A percentile compares a stretch with the other conserved stretches of the same genome.
Conservation (phyloP, 208 protist genomes). For the Crithidia mellificae region DNA sequence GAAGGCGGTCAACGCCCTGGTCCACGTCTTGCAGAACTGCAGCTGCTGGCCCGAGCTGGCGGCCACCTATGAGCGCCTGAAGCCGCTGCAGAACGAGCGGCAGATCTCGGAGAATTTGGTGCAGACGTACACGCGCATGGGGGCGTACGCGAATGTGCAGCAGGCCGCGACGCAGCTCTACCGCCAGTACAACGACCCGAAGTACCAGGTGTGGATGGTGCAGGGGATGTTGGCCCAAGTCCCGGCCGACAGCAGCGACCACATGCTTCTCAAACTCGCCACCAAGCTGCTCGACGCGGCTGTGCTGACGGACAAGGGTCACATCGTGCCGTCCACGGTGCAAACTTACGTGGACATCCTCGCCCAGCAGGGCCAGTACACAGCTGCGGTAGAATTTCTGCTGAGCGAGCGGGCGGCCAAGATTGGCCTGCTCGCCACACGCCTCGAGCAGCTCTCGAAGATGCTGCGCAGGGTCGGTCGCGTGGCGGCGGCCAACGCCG, state of each 20-base stretch:
- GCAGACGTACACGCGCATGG: slow-evolving; percentile 82
- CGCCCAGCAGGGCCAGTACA: slow-evolving; percentile 62
- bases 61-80: slow-evolving; percentile 62
- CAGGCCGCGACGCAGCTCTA: slow-evolving; percentile 62
- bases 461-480: slow-evolving; percentile 50
- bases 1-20: slow-evolving; percentile 61
- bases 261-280: slow-evolving; percentile 73
- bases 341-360: slow-evolving; percentile 83
- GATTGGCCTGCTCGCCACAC: slow-evolving; percentile 71
- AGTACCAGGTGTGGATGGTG: slow-evolving; percentile 85
- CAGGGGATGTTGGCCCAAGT: slow-evolving; percentile 81
- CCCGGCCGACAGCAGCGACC: slow-evolving; percentile 57
- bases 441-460: slow-evolving; percentile 68
- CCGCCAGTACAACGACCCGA: slow-evolving; percentile 56
- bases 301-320: slow-evolving; percentile 67
- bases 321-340: slow-evolving; percentile 57
- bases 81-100: slow-evolving; percentile 55
- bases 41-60: slow-evolving; percentile 73
- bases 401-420: slow-evolving; percentile 52
- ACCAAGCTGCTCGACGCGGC: slow-evolving; percentile 66
- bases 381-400: slow-evolving; percentile 63
- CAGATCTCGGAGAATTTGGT: slow-evolving; percentile 70
- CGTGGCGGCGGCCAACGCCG: slow-evolving; percentile 51
- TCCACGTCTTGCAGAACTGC: slow-evolving; percentile 72
- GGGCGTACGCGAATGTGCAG: slow-evolving; percentile 70